Evolutionary conservation across 148 eudicot genomes (phyloP).

Genomic region (Hydrangea macrophylla): DNA sequence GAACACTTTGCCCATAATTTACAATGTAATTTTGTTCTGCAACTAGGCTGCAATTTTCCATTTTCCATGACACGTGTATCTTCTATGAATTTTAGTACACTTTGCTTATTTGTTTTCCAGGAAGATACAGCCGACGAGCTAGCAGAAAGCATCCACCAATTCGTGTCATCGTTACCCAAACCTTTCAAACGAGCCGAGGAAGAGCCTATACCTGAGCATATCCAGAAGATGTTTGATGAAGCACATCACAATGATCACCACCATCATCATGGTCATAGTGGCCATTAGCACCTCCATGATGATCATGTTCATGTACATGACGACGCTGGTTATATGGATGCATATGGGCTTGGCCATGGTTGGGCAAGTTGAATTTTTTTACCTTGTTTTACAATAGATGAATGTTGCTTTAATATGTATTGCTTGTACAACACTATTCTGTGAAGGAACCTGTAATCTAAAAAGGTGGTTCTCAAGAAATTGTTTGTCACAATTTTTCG

Average conservation of each 20-base stretch:
- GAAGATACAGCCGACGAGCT: conserved; percentile 62
- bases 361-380: conserved; percentile 31
- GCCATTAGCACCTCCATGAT: conserved; percentile 26
- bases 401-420: neutral
- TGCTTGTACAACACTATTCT: neutral
- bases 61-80: no score
- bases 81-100: no score
- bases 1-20: no score
- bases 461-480: neutral
- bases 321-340: conserved; percentile 35
- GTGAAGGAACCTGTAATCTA: neutral
- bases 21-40: no score
- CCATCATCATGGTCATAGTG: conserved; percentile 35
- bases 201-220: conserved; percentile 65
- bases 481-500: no score
- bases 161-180: conserved; percentile 71
- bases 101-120: conserved; percentile 34
- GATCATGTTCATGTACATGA: conserved; percentile 33
- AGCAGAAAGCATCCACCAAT: conserved; percentile 55
- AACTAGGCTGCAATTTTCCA: no score
- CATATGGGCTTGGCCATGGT: conserved; percentile 48
- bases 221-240: conserved; percentile 48
- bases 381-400: neutral
- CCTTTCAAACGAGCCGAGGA: conserved; percentile 39
- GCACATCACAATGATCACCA: conserved; percentile 33